Evolutionary conservation across 2,329 filamentous ascomycete species (phyloP), one percentile per base, ranked within the genome.

Genomic region (Stachybotrys chlorohalonatus): DNA sequence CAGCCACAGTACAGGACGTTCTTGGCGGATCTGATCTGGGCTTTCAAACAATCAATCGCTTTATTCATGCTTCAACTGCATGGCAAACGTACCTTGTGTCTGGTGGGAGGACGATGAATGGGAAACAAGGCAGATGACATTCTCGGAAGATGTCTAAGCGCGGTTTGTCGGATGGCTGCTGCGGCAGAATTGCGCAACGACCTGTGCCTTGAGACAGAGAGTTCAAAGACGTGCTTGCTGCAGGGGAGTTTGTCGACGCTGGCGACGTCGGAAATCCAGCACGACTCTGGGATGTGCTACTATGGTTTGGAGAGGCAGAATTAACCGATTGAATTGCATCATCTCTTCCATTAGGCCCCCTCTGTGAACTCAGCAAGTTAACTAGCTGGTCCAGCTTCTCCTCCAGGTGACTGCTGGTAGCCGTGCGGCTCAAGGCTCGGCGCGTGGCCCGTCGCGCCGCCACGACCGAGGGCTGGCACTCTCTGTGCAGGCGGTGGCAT

Each of bases 401-500:
- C 52, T 66, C 64, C 8, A 66, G 54, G 7, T 60, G 57, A 6
- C 9, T 1, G 59, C 57, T 13, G 58, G 58, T 48, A 56, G 60
- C n/a, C 47, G 62, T 0, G 11, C 36, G 16, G 50, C 50, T 24
- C 24, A 5, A 50, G n/a, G 31, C 31, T 3, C 17, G 31, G 57
- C 57, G 7, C 58, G 56, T 45, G 58, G 63, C 42, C 60, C n/a
- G 57, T 31, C 55, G 51, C 52, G 71, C 68, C 13, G 68, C 62
- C n/a, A 69, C 66, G 16, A 62, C 59, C 8, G 72, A 68, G 11
- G 73, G 67, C 16, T 62, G 61, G 54, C 74, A 76, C 53, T 71
- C 68, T 58, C 69, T 71, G 15, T 64, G 64, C 2, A 76, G 61
- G 11, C 73, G 71, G 54, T 69, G 61, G 47, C 74, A 76, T 45